Evolutionary conservation across 75 land plant genomes (phyloP).

Genomic region (Isoetes taiwanensis): DNA sequence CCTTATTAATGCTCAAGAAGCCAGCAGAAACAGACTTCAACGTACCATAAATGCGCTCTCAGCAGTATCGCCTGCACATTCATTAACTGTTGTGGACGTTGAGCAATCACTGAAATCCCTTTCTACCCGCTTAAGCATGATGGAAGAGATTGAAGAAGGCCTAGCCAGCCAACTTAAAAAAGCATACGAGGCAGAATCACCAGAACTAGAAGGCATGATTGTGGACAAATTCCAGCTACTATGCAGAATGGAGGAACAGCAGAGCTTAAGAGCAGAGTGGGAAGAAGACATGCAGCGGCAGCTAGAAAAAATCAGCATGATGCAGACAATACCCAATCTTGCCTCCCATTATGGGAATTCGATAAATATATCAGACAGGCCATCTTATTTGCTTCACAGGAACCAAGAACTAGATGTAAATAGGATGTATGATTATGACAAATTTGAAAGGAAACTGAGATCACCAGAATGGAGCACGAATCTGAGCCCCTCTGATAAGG

Average conservation of each 20-base stretch:
- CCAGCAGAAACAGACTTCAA: slow-evolving; percentile 28
- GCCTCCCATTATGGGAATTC: too few species aligned
- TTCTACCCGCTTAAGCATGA: slow-evolving; percentile 19
- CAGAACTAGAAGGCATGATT: slow-evolving; percentile 19
- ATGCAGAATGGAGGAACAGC: slow-evolving; percentile 32
- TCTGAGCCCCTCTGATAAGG: too few species aligned
- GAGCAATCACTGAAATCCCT: slow-evolving; percentile 19
- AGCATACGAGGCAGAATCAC: slow-evolving; percentile 18
- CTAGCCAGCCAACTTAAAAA: slow-evolving; percentile 21
- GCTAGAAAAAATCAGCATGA: slow-evolving; percentile 25
- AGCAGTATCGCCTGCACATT: slow-evolving; percentile 12
- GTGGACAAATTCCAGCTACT: slow-evolving; percentile 32
- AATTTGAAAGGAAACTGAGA: too few species aligned
- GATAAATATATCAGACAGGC: too few species aligned
- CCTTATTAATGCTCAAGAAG: slow-evolving; percentile 24
- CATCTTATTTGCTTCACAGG: too few species aligned
- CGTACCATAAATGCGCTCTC: slow-evolving; percentile 14
- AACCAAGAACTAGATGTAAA: too few species aligned
- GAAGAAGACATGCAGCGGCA: slow-evolving; percentile 35
- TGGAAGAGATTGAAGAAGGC: slow-evolving; percentile 34
- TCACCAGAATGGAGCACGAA: too few species aligned
- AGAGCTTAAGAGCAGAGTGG: slow-evolving; percentile 28
- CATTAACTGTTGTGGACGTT: slow-evolving; percentile 13
- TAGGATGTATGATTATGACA: too few species aligned
- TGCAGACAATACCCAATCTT: too few species aligned